These are phyloP conservation scores for Zymoseptoria crescenta DNA, from an alignment of 2,329 filamentous ascomycete genomes.

Conservation along the genomic window DNA sequence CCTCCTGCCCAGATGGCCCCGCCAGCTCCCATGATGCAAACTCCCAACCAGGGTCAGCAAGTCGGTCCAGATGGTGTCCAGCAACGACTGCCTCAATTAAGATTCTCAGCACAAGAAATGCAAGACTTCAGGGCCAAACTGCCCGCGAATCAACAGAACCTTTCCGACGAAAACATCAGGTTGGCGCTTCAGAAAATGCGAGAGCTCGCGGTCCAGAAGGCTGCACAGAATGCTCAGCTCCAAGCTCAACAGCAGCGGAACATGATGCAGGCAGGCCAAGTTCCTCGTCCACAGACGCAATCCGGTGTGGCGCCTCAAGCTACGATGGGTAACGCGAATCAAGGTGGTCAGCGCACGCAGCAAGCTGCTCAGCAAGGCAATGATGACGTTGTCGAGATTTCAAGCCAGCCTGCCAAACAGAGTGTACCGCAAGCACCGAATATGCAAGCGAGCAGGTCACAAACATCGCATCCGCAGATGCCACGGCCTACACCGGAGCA, in stretches of 20 bases:
- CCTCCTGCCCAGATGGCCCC: conserved; percentile 36
- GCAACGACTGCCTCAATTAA: background rate
- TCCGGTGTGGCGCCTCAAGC: background rate
- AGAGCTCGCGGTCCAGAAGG: background rate
- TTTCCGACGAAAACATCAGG: background rate
- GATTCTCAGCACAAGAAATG: background rate
- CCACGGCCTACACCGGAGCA: conserved; percentile 13
- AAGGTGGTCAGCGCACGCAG: conserved; percentile 13
- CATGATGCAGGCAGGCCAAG: background rate
- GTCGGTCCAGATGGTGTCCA: background rate
- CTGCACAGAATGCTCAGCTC: background rate
- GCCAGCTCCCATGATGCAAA: conserved; percentile 18
- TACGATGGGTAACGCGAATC: conserved; percentile 5
- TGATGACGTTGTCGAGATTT: conserved; percentile 37
- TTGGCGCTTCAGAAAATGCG: background rate
- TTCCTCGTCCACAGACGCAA: background rate
- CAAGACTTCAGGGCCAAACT: background rate
- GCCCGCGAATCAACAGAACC: background rate
- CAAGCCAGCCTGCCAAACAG: conserved; percentile 19
- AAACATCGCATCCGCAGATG: conserved; percentile 2
- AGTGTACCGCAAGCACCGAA: conserved; percentile 26
- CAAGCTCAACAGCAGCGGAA: background rate
- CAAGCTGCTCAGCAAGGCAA: conserved; percentile 24
- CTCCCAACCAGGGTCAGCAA: conserved; percentile 5
- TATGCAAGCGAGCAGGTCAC: conserved; percentile 18